Base-by-base conservation (phyloP, 2,329 filamentous ascomycete genomes). In the Coccinonectria pachysandricola region DNA sequence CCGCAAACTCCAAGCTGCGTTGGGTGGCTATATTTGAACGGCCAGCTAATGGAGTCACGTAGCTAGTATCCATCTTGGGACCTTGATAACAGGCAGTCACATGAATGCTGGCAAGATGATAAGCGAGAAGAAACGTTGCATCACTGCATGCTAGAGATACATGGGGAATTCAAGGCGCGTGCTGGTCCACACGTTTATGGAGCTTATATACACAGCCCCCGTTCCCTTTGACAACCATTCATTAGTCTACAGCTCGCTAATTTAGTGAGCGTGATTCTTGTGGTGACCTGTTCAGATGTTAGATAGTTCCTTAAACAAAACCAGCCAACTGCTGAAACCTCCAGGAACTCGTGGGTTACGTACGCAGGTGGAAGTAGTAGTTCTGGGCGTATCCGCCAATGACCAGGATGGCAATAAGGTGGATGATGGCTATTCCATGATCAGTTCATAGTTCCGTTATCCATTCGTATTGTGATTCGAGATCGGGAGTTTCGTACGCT, bases 281-380 rank as follows among this genome's bases (percentile, higher is more conserved):
- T 96, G 88, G 76, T 98, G 88, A 52, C 91, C 91, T 98, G 47
- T 28, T 27, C 20, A 7, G 13, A n/a, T 17, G 26, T 48, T 34
- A 48, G 41, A n/a, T n/a, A n/a, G n/a, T n/a, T n/a, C n/a, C n/a
- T n/a, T n/a, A n/a, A n/a, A n/a, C n/a, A n/a, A n/a, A n/a, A n/a
- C n/a, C n/a, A n/a, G 10, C 19, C 14, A 18, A 21, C 21, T 12
- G 11, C 20, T 13, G 11, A 24, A 16, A 16, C 19, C 17, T 19
- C 20, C 16, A 8, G 14, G 13, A 24, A 15, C 18, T 28, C 19
- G 19, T 10, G 22, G 16, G 12, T 30, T 29, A 76, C 84, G 63
- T 78, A 98, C 91, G 85, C 53, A 98, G 74, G 67, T 98, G 92
- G 83, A 93, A 96, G 75, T 98, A 96, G 79, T 98, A 98, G 69